Conservation (phyloP, 352 stramenopile genomes). For the Phytophthora constricta region DNA sequence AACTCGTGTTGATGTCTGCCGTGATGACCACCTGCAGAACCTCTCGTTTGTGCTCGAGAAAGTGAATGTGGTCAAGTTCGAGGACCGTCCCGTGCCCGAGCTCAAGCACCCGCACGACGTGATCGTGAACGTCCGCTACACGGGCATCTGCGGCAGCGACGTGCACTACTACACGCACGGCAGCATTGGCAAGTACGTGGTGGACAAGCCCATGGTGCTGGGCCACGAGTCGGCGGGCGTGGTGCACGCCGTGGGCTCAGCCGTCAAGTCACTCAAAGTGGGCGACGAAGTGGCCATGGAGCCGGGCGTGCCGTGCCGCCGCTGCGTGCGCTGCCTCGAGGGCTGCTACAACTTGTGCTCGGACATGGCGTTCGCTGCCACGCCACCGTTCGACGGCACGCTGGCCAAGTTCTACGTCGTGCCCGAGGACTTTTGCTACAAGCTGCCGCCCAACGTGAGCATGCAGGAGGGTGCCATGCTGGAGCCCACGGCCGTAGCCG, state of each 20-base stretch:
- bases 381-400: slow-evolving; percentile 30
- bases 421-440: slow-evolving; percentile 41
- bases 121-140: slow-evolving; percentile 36
- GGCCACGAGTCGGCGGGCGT: slow-evolving; percentile 37
- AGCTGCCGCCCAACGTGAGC: slow-evolving; percentile 26
- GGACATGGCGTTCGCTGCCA: slow-evolving; percentile 36
- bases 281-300: slow-evolving; percentile 39
- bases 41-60: slow-evolving; percentile 38
- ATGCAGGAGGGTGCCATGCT: slow-evolving; percentile 35
- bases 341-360: slow-evolving; percentile 36
- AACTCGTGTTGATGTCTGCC: neutral
- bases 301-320: slow-evolving; percentile 29
- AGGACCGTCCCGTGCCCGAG: slow-evolving; percentile 33
- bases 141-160: slow-evolving; percentile 38
- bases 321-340: slow-evolving; percentile 27
- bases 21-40: slow-evolving; percentile 14
- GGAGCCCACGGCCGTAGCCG: slow-evolving; percentile 35
- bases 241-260: slow-evolving; percentile 30
- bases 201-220: slow-evolving; percentile 34
- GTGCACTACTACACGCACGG: slow-evolving; percentile 42
- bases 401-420: slow-evolving; percentile 38
- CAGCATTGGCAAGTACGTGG: slow-evolving; percentile 37
- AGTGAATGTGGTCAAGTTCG: slow-evolving; percentile 31
- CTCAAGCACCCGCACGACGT: slow-evolving; percentile 33
- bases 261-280: slow-evolving; percentile 30